Base-by-base conservation (phyloP, 164 flowering plant species). In the Piper betle region DNA sequence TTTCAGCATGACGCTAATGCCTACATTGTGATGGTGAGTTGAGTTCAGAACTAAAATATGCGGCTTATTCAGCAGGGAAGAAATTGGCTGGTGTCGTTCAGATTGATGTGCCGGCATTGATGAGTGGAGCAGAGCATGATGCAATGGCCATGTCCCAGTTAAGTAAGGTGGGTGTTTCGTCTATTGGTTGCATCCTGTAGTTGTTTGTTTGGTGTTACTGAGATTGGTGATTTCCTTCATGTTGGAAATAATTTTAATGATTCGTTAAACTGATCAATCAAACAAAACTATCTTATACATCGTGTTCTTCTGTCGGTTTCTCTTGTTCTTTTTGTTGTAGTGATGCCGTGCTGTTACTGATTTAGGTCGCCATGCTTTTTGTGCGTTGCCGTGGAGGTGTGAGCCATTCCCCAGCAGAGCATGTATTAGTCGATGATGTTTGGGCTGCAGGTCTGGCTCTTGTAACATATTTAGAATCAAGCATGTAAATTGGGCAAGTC, bases 41-140 rank as follows among this genome's bases (percentile, higher is more conserved):
- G 73, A 80, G 84, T 66, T 70, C 73, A 54, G 79, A 75, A 74
- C 83, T 94, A 38, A 80, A 83, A 57, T 66, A 79, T 60, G 88
- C 98, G 17, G 82, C 91, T 39, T 66, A 73, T 43, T 41, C 78
- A 53, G 95, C 95, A 42, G 54, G 84, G 37, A 82, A 69, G 65
- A 82, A 71, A 58, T 73, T 94, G 80, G 68, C 70, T 7, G 87
- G 87, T 54, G 84, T 84, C 53, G 71, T 77, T 61, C 75, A 64
- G 60, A 80, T 69, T 39, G 87, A 85, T 57, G 86, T 88, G 67
- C 97, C 97, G 3, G 78, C 76, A n/a, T 69, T 94, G 60, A 91
- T 94, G 96, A 94, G 99, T 72, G 99, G 99, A 67, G 99, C 99
- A 38, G 99, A 97, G 67, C 99, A 94, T 64, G 97, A 91, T 69